Evolutionary conservation across 78 protist genomes (phyloP), one percentile per base, ranked within the genome.

Genomic region (Dictyostelium purpureum): DNA sequence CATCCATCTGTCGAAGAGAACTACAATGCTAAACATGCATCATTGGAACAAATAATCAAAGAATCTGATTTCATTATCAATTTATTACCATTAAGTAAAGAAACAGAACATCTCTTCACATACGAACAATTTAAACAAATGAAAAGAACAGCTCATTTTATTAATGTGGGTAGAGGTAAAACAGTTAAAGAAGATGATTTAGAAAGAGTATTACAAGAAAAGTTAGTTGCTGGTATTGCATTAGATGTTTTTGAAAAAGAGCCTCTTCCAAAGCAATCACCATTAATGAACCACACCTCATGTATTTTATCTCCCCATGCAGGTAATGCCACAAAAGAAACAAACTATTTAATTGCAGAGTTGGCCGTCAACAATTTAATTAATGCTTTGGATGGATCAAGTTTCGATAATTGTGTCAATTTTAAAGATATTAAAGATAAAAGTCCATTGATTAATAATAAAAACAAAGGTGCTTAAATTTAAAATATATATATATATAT

Each of bases 161-260:
- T 90, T 2, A 90, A 90, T 65, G 54, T 37, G 7, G 88, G 69
- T 26, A 1, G 94, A 26, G 94, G 94, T n/a, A 24, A 77, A 10
- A 6, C 54, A 37, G 51, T 90, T 19, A 79, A 90, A 52, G 79
- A 78, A 56, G 52, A 35, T 2, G 87, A 79, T 4, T 40, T 90
- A 9, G 45, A 59, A 19, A 88, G 88, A 24, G 63, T 90, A 2
- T 4, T 54, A 59, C 21, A 66, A 2, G 42, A 47, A 24, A 43
- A 2, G 43, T 42, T 90, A 33, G n/a, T n/a, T n/a, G n/a, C n/a
- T n/a, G 89, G 54, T 3, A 76, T 75, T 37, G 94, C 94, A 10
- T 38, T 88, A 6, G 94, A 88, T 65, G 94, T 88, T 6, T 77
- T 54, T 40, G 94, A 88, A 56, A 28, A 19, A 1, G 91, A 85